phyloP scores from a whole-genome alignment of 805 yeast genomes.

The Yamadazyma philogaea region DNA sequence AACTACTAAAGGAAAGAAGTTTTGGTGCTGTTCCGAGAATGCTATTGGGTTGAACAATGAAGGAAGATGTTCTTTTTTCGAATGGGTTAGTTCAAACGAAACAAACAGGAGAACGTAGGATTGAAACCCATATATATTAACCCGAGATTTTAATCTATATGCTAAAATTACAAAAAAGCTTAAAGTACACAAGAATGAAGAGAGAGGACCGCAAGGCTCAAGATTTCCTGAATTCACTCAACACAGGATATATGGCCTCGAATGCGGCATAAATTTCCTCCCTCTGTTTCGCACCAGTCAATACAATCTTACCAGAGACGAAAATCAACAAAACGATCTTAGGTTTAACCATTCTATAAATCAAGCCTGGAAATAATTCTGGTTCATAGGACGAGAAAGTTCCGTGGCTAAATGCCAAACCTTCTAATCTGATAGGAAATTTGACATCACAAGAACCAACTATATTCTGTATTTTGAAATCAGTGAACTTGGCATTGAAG shows the following conservation, averaged over 20 bases:
- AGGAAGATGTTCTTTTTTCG: constrained; percentile 18
- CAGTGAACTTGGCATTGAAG: constrained; percentile 95
- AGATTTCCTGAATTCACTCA: constrained; percentile 93
- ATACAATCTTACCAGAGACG: constrained; percentile 94
- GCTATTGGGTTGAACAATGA: constrained; percentile 10
- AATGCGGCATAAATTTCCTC: constrained; percentile 98
- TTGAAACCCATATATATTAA: constrained; percentile 5
- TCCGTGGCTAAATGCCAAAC: constrained; percentile 96
- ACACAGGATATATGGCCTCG: constrained; percentile 96
- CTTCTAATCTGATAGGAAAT: constrained; percentile 95
- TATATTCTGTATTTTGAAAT: constrained; percentile 95
- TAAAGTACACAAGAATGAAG: constrained; percentile 4
- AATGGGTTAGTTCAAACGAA: constrained; percentile 14
- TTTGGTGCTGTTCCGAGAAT: constrained; percentile 29
- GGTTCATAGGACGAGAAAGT: constrained; percentile 99
- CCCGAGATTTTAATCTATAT: constrained; percentile 8
- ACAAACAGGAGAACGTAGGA: neutral
- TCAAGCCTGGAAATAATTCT: constrained; percentile 95
- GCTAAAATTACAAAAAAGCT: constrained; percentile 14
- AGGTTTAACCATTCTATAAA: constrained; percentile 99
- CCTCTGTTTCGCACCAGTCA: constrained; percentile 98
- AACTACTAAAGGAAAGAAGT: constrained; percentile 27
- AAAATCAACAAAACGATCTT: constrained; percentile 93
- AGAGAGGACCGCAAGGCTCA: constrained; percentile 17
- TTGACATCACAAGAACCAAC: constrained; percentile 99